Evolutionary conservation across 805 yeast species (phyloP), one percentile per base, ranked within the genome.

Genomic region (Debaryomyces prosopidis): DNA sequence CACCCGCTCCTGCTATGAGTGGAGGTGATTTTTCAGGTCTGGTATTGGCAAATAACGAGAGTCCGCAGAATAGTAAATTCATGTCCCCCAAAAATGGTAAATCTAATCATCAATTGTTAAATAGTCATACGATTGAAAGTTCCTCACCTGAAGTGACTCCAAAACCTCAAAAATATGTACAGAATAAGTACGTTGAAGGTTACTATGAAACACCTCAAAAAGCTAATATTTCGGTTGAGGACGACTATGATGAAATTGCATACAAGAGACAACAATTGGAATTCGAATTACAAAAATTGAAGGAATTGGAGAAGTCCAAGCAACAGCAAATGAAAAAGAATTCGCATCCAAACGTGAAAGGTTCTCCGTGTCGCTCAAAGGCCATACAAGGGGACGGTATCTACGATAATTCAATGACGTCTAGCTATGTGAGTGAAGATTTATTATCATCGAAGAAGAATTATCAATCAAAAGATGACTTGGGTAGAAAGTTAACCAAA

Each of bases 231-330:
- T 8, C 14, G 14, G 16, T 30, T 12, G 16, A 12, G 11, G 55
- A 51, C 37, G 62, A 58, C 15, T 53, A 55, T 17, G 65, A 66
- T 36, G 73, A 66, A 33, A 60, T 71, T 28, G 57, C 65, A 2
- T 52, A 54, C 33, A 69, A 66, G 50, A 62, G 66, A 44, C 71
- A 65, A 35, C 73, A 68, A 51, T 61, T 72, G 39, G 76, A 72
- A 49, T 39, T 63, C 52, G 76, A 71, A 49, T 57, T 72, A 36
- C 61, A 62, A 32, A 66, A 63, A 30, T 57, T 69, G 45, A 63
- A 58, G 38, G 56, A 60, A 23, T 55, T 68, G 52, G 71, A 69
- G 46, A 56, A 47, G 33, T 31, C 34, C n/a, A 26, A 39, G n/a
- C 44, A 43, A 19, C 33, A 30, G 33, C 14, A 30, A 14, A 39